Evolutionary conservation across 148 eudicot genomes (phyloP).

Genomic region (Rhododendron ovatum): DNA sequence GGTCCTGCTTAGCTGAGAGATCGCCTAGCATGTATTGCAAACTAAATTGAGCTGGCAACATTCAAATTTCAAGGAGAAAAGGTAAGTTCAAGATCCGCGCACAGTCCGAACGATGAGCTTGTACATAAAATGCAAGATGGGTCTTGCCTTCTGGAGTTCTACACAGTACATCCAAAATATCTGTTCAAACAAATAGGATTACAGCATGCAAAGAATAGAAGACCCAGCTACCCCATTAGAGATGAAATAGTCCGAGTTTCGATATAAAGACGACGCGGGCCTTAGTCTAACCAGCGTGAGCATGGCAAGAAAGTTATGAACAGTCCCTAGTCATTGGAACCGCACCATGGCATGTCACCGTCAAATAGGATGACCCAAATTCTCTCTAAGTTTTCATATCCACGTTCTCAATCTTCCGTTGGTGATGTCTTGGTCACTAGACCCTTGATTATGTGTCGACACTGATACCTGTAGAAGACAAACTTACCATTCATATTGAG

Average conservation of each 20-base stretch:
- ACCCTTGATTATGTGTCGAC: neutral
- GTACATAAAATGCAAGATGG: neutral
- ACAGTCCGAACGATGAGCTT: neutral
- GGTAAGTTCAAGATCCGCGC: neutral
- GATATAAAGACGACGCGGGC: neutral
- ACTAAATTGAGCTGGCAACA: neutral
- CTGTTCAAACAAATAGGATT: neutral
- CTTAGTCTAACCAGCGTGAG: neutral
- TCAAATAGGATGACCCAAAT: neutral
- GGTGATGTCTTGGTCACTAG: constrained; percentile 1
- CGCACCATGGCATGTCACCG: neutral
- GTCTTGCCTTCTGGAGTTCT: neutral
- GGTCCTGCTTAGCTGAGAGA: neutral
- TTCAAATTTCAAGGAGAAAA: neutral
- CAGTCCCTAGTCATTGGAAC: neutral
- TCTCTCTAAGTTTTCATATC: neutral
- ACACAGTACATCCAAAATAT: neutral
- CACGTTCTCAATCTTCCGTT: neutral
- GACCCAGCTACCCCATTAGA: neutral
- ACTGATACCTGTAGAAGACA: neutral
- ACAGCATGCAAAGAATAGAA: neutral
- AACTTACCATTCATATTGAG: neutral
- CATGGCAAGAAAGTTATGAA: neutral
- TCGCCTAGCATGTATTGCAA: neutral
- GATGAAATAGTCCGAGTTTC: neutral